These are phyloP conservation scores for Aaosphaeria pasadenensis DNA, from an alignment of 2,329 filamentous ascomycete species.

Conservation along the genomic window DNA sequence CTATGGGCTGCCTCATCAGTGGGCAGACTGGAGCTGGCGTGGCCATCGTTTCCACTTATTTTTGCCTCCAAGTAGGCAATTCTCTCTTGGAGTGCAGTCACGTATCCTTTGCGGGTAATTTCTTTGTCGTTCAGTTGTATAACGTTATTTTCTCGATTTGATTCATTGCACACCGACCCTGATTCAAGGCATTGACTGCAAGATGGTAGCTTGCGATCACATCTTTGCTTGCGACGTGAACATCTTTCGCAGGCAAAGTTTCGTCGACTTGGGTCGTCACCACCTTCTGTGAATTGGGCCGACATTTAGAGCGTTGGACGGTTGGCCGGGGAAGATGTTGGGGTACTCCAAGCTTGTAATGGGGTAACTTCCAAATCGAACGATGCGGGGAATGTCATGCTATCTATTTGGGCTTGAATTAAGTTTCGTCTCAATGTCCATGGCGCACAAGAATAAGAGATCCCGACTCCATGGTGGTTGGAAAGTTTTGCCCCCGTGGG, in stretches of 20 bases:
- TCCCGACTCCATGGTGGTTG: too few species aligned
- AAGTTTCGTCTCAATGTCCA: too few species aligned
- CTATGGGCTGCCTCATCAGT: neutral
- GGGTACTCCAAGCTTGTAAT: too few species aligned
- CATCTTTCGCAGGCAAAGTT: neutral
- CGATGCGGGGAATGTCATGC: too few species aligned
- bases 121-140: neutral
- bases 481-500: too few species aligned
- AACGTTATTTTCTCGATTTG: neutral
- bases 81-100: neutral
- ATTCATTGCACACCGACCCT: neutral
- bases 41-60: neutral
- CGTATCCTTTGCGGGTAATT: slow-evolving; percentile 1
- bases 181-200: neutral
- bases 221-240: neutral
- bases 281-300: too few species aligned
- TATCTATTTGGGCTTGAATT: too few species aligned
- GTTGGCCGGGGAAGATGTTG: too few species aligned
- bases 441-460: too few species aligned
- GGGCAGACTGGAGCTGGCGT: neutral
- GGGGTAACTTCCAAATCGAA: too few species aligned
- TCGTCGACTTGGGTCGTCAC: neutral
- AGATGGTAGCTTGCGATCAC: neutral
- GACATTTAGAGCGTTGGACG: too few species aligned
- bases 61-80: neutral